Evolutionary conservation across 1,284 basidiomycete species (phyloP), one percentile per base, ranked within the genome.

Genomic region (Irpex sp.): DNA sequence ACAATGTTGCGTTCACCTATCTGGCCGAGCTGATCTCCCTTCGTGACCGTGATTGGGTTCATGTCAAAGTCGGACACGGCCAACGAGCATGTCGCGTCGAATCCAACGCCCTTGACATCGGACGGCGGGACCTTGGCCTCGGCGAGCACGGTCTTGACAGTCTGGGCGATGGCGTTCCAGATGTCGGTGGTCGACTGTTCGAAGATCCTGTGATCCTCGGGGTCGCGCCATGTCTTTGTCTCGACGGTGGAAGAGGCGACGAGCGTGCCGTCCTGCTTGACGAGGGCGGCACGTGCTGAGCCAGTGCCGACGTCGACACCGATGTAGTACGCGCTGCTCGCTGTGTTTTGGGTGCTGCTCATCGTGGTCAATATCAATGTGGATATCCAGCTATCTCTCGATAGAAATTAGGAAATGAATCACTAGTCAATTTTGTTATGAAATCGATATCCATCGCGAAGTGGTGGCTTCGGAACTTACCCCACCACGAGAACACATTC

Each of bases 31-130:
- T 78, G 70, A 2, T 81, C 76, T 1, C 90, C 91, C 60, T 85
- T 86, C 2, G 91, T 93, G 55, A 99, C 88, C n/a, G 80, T 80
- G 42, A 98, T 79, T 0, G 96, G 91, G 53, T 82, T 77, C 4
- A 94, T 94, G 14, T 84, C 70, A 59, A 84, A 76, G 71, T 94
- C 87, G 1, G 89, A 82, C 23, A 98, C 96, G 0, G 96, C 94
- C 42, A 99, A 81, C 0, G 94, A 96, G 77, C 97, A 99, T 0
- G 96, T 99, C 57, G 96, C 96, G 74, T 98, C 96, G 73, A 98
- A 98, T 9, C 96, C 95, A 60, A 99, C 73, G 1, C 96, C 96
- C 70, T 92, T 94, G 66, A 99, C 88, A 4, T 80, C 74, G 3
- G 78, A 73, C 12, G 90, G 83, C 23, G 82, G 69, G 37, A 94